Evolutionary conservation across 495 filamentous ascomycete species (phyloP).

Genomic region (Bryoglossum gracile): DNA sequence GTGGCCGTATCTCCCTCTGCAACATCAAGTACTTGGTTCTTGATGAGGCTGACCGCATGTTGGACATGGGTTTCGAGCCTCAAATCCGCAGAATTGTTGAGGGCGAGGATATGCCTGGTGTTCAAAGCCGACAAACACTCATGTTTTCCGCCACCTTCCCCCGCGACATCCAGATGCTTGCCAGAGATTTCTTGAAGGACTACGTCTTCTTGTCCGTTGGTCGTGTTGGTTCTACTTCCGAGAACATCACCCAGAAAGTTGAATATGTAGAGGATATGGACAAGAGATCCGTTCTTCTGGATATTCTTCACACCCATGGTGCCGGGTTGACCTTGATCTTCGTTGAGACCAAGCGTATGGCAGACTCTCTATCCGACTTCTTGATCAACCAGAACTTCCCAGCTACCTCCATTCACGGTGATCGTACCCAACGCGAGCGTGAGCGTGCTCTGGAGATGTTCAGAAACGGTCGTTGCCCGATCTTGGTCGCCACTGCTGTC

Average conservation of each 20-base stretch:
- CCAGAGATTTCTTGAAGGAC: slow-evolving; percentile 94
- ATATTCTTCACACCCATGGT: slow-evolving; percentile 93
- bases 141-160: slow-evolving; percentile 99
- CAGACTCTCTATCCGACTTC: slow-evolving; percentile 94
- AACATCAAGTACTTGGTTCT: slow-evolving; percentile 99
- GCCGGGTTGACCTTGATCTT: slow-evolving; percentile 93
- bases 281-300: slow-evolving; percentile 94
- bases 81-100: slow-evolving; percentile 98
- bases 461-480: slow-evolving; percentile 89
- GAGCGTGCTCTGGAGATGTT: slow-evolving; percentile 96
- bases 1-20: slow-evolving; percentile 89
- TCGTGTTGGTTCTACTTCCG: slow-evolving; percentile 97
- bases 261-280: slow-evolving; percentile 96
- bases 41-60: slow-evolving; percentile 98
- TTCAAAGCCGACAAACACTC: slow-evolving; percentile 84
- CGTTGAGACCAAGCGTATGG: slow-evolving; percentile 99
- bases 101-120: slow-evolving; percentile 91
- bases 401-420: slow-evolving; percentile 97
- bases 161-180: slow-evolving; percentile 97
- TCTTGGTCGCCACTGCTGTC: slow-evolving; percentile 93
- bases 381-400: slow-evolving; percentile 96
- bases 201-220: slow-evolving; percentile 98
- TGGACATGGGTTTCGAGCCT: slow-evolving; percentile 99
- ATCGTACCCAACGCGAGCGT: slow-evolving; percentile 97
- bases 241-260: slow-evolving; percentile 98